Evolutionary conservation across 192 early-diverging fungal genomes (phyloP).

Genomic region (Backusella mclennaniae): DNA sequence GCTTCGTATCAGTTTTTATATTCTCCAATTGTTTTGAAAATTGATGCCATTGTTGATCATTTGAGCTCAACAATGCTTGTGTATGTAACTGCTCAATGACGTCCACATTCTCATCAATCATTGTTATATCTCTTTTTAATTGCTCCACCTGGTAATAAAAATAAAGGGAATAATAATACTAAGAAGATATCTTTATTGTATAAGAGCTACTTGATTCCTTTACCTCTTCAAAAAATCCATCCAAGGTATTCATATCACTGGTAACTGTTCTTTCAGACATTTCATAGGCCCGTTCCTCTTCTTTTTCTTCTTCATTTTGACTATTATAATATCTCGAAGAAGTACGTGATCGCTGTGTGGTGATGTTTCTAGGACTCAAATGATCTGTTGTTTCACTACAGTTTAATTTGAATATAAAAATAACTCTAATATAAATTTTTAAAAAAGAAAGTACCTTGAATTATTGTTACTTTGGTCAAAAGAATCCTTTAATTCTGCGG

Average conservation of each 20-base stretch:
- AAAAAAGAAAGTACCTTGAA: background rate
- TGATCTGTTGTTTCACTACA: background rate
- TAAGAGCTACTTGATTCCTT: background rate
- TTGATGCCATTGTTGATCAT: slow-evolving; percentile 12
- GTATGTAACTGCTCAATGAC: slow-evolving; percentile 7
- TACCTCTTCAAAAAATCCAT: background rate
- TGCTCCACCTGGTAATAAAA: background rate
- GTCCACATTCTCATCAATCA: slow-evolving; percentile 7
- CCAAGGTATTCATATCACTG: background rate
- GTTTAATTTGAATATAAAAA: background rate
- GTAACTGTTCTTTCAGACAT: background rate
- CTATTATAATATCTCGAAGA: background rate
- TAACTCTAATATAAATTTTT: background rate
- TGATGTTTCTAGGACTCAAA: background rate
- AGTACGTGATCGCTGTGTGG: background rate
- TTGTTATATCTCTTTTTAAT: slow-evolving; percentile 7
- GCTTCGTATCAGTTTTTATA: slow-evolving; percentile 38
- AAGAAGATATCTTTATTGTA: no score
- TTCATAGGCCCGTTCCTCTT: background rate
- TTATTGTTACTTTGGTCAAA: background rate
- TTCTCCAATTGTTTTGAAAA: slow-evolving; percentile 1
- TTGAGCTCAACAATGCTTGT: slow-evolving; percentile 9
- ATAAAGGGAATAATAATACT: background rate
- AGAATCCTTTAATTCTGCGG: background rate
- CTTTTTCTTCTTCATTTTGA: background rate